A percentile compares a stretch with the other conserved stretches of the same genome.
These are phyloP conservation scores for Fusarium citri DNA, from an alignment of 2,329 filamentous ascomycete genomes.

Conservation along the genomic window DNA sequence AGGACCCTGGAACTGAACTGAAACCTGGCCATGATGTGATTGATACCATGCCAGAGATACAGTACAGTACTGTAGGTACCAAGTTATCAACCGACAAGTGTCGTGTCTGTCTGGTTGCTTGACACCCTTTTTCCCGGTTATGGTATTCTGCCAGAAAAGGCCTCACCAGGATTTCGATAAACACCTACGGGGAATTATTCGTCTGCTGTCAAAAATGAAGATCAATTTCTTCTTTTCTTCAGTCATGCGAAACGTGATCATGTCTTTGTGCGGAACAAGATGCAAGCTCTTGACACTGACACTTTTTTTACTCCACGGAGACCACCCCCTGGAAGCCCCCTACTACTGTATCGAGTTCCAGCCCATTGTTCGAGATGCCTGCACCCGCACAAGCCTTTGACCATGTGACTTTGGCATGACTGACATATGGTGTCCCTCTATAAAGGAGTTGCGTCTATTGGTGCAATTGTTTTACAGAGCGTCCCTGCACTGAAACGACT, in stretches of 20 bases:
- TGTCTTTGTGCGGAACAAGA: slow-evolving; percentile 20
- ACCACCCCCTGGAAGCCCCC: slow-evolving; percentile 15
- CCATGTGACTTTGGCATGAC: slow-evolving; percentile 45
- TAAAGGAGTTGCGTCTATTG: slow-evolving; percentile 28
- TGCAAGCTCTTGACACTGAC: slow-evolving; percentile 37
- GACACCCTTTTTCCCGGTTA: slow-evolving; percentile 20
- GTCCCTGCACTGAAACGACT: not conserved
- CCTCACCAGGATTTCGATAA: not conserved
- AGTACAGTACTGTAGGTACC: not conserved
- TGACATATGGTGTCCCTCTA: slow-evolving; percentile 15
- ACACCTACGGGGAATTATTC: not conserved
- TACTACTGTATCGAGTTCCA: not conserved
- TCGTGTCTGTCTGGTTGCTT: not conserved
- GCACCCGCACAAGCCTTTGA: slow-evolving; percentile 42
- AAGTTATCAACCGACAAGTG: not conserved
- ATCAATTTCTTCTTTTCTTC: not conserved
- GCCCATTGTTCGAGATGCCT: slow-evolving; percentile 31
- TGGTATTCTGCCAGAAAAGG: slow-evolving; percentile 10
- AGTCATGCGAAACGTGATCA: slow-evolving; percentile 32
- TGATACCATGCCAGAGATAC: not conserved
- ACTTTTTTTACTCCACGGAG: slow-evolving; percentile 35
- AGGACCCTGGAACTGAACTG: slow-evolving; percentile 7
- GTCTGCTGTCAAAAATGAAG: not conserved
- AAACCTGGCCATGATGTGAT: slow-evolving; percentile 20
- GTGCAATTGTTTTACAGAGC: not conserved